A percentile compares a stretch with the other conserved stretches of the same genome.
These are phyloP conservation scores for Aquilaria agallochum DNA, from an alignment of 441 rosid genomes.

Conservation along the genomic window DNA sequence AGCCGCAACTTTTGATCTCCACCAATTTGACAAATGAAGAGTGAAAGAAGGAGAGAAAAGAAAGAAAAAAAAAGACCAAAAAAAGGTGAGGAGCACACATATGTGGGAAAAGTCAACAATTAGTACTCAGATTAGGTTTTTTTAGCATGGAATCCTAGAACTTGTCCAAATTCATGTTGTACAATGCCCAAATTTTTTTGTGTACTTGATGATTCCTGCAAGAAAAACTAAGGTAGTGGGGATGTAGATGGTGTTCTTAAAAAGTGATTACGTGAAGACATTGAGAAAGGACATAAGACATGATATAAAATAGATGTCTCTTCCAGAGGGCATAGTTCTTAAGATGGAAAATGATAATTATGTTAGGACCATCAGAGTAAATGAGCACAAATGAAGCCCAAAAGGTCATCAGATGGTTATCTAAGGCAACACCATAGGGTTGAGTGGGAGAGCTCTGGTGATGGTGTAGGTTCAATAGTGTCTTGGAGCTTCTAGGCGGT, in stretches of 20 bases:
- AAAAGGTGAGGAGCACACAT: too few species aligned
- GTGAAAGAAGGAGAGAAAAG: too few species aligned
- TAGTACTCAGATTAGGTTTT: conserved; percentile 39
- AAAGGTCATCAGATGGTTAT: conserved; percentile 36
- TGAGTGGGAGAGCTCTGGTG: not conserved
- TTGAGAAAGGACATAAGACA: conserved; percentile 39
- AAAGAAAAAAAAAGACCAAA: too few species aligned
- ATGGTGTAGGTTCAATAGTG: not conserved
- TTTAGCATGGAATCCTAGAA: conserved; percentile 44
- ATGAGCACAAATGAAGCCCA: conserved; percentile 67
- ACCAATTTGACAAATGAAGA: too few species aligned
- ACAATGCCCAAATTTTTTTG: conserved; percentile 46
- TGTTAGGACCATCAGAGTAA: conserved; percentile 71
- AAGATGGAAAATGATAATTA: conserved; percentile 54
- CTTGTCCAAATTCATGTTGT: conserved; percentile 41
- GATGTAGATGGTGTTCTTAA: conserved; percentile 28
- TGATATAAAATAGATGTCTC: conserved; percentile 41
- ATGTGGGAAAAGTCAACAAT: conserved; percentile 3
- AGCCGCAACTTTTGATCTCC: too few species aligned
- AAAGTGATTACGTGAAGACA: conserved; percentile 35
- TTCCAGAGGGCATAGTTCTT: conserved; percentile 59
- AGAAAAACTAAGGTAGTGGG: conserved; percentile 31
- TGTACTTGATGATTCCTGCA: conserved; percentile 44
- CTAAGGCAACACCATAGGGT: not conserved
- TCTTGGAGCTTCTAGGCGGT: conserved; percentile 22